Evolutionary conservation across 306 rosid genomes (phyloP).

Genomic region (Vachellia collinsii): DNA sequence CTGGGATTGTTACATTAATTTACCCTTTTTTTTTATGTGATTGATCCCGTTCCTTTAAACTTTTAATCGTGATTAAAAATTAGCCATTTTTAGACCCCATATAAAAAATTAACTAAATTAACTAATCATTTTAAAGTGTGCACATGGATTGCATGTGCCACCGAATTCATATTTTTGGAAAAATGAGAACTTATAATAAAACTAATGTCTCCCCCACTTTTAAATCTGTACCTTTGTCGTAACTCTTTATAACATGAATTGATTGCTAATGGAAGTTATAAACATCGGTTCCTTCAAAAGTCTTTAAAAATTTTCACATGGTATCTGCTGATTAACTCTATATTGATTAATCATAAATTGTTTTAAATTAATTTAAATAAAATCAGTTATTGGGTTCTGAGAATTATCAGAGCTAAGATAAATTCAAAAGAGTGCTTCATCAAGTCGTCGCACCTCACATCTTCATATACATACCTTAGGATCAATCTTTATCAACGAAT

Average conservation of each 20-base stretch:
- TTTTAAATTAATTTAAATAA: too few species aligned
- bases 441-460: too few species aligned
- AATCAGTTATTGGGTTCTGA: too few species aligned
- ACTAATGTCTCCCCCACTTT: not conserved
- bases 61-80: too few species aligned
- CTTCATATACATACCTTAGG: too few species aligned
- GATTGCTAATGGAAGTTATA: not conserved
- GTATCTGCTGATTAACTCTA: not conserved
- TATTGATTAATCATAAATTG: not conserved
- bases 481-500: too few species aligned
- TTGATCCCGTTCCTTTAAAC: not conserved
- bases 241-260: not conserved
- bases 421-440: too few species aligned
- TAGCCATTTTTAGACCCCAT: too few species aligned
- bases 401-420: too few species aligned
- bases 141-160: slow-evolving; percentile 29
- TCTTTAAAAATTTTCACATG: not conserved
- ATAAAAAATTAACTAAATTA: not conserved
- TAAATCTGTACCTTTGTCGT: slow-evolving; percentile 1
- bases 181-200: not conserved
- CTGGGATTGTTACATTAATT: too few species aligned
- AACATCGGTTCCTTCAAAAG: not conserved
- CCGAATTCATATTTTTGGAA: not conserved
- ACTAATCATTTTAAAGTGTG: not conserved
- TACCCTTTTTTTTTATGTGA: too few species aligned